phyloP scores from a whole-genome alignment of 768 basidiomycete genomes.

The Gloeostereum incarnatum region DNA sequence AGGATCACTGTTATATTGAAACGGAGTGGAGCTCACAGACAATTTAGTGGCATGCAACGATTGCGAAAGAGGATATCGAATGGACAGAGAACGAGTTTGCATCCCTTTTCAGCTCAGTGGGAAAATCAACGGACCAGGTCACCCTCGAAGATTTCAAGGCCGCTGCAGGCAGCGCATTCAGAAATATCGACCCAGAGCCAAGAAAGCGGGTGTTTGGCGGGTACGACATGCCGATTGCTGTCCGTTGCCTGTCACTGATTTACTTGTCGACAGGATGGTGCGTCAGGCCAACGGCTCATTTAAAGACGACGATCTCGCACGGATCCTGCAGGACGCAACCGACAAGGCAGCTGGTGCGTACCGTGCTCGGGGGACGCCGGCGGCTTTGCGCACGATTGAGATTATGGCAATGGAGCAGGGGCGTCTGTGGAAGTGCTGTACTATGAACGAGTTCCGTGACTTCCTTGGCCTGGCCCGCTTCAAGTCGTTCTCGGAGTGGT shows the following conservation, averaged over 20 bases:
- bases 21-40: too few species aligned
- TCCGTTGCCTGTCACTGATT: neutral
- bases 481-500: conserved; percentile 62
- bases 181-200: conserved; percentile 19
- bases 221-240: conserved; percentile 19
- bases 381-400: conserved; percentile 57
- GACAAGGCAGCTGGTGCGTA: conserved; percentile 51
- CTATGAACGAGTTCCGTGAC: conserved; percentile 66
- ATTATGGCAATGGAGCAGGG: conserved; percentile 60
- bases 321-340: conserved; percentile 54
- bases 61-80: conserved; percentile 41
- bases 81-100: conserved; percentile 47
- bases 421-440: conserved; percentile 64
- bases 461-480: conserved; percentile 67
- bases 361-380: conserved; percentile 61
- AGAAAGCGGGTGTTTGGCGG: conserved; percentile 47
- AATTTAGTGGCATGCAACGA: conserved; percentile 57
- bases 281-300: conserved; percentile 50
- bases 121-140: conserved; percentile 17
- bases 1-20: too few species aligned
- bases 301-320: conserved; percentile 52
- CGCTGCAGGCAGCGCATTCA: conserved; percentile 20
- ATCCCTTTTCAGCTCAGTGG: conserved; percentile 28
- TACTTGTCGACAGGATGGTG: conserved; percentile 25
- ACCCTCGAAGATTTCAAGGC: conserved; percentile 26